Conservation (phyloP, 352 stramenopile genomes). For the Globisporangium yorkense region DNA sequence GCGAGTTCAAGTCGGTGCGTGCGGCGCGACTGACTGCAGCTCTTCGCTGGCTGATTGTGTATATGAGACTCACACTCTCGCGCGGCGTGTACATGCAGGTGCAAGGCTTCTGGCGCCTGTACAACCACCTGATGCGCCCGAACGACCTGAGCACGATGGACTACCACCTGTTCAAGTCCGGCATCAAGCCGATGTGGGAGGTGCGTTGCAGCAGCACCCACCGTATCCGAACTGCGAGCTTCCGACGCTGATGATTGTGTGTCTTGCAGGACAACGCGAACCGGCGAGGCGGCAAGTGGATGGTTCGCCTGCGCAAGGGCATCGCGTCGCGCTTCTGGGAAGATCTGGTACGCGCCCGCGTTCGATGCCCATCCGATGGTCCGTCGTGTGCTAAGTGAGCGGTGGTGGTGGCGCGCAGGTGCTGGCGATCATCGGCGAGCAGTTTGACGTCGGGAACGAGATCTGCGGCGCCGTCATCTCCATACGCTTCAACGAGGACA, state of each 20-base stretch:
- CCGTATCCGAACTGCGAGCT: not conserved
- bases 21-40: too few species aligned
- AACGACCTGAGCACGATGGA: slow-evolving; percentile 91
- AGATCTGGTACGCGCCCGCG: slow-evolving; percentile 53
- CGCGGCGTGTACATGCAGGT: slow-evolving; percentile 30
- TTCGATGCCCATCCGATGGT: not conserved
- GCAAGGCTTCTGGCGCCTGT: slow-evolving; percentile 92
- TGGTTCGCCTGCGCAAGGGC: slow-evolving; percentile 91
- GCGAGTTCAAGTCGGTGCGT: slow-evolving; percentile 87
- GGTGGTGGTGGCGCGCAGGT: slow-evolving; percentile 27
- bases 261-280: slow-evolving; percentile 69
- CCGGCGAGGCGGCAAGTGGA: slow-evolving; percentile 89
- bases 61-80: not conserved
- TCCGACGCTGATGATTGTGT: not conserved
- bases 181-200: slow-evolving; percentile 94
- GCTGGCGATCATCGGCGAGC: slow-evolving; percentile 90
- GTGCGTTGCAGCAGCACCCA: slow-evolving; percentile 9
- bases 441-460: slow-evolving; percentile 93
- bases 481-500: slow-evolving; percentile 91
- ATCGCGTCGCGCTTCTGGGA: slow-evolving; percentile 91
- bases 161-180: slow-evolving; percentile 92
- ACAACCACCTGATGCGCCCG: slow-evolving; percentile 90
- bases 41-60: not conserved
- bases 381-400: too few species aligned
- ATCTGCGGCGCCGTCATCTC: slow-evolving; percentile 90